Conservation (phyloP, 2,329 filamentous ascomycete genomes). For the Arthroderma sp. region DNA sequence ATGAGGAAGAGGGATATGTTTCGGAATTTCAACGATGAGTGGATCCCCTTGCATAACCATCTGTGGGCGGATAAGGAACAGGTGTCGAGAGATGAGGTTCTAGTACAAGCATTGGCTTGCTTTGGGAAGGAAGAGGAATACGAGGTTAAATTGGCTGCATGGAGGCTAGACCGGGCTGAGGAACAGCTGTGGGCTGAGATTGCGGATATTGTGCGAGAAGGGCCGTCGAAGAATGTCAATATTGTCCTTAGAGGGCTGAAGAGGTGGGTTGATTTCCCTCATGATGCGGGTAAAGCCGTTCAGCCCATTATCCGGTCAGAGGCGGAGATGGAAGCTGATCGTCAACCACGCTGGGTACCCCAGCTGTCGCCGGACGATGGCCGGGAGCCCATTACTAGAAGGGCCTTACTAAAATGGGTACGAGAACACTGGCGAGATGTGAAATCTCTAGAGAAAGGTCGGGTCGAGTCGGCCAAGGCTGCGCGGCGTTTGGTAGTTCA, state of each 20-base stretch:
- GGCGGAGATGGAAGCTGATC: constrained; percentile 1
- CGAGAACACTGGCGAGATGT: constrained; percentile 1
- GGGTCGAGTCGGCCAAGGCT: not conserved
- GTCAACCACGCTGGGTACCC: constrained; percentile 3
- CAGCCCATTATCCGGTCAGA: not conserved
- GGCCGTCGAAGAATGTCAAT: not conserved
- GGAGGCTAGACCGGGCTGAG: not conserved
- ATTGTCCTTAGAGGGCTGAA: constrained; percentile 2
- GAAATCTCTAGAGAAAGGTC: constrained; percentile 1
- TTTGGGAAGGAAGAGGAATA: constrained; percentile 3
- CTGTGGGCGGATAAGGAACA: constrained; percentile 1
- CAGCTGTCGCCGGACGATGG: not conserved
- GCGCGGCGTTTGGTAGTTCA: not conserved
- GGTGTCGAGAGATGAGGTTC: not conserved
- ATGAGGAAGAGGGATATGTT: constrained; percentile 3
- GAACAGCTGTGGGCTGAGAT: constrained; percentile 2
- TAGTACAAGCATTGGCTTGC: not conserved
- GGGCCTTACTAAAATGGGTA: not conserved
- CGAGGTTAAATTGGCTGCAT: constrained; percentile 1
- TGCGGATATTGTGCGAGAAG: not conserved
- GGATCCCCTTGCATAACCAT: not conserved
- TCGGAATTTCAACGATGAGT: constrained; percentile 3
- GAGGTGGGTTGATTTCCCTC: constrained; percentile 2
- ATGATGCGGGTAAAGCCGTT: not conserved
- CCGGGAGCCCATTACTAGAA: not conserved